Percentiles rank a stretch among this genome's conserved stretches.
Conservation (phyloP, 2,329 filamentous ascomycete species). For the Aaosphaeria pasadenensis region DNA sequence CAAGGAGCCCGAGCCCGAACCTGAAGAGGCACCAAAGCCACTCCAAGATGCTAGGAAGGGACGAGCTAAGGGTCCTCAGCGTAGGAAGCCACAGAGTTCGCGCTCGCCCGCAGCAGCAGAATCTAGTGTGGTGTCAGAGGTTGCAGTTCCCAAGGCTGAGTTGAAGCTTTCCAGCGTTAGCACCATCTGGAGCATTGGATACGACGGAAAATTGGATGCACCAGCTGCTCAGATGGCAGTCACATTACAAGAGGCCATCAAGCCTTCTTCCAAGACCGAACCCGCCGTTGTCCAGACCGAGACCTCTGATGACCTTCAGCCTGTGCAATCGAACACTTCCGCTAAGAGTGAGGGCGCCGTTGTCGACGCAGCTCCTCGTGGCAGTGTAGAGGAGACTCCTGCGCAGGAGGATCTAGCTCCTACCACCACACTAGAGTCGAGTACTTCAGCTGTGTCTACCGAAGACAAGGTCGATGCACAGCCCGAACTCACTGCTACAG, state of each 20-base stretch:
- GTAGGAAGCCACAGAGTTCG: conserved; percentile 64
- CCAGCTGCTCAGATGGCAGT: conserved; percentile 28
- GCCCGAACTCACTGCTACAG: neutral
- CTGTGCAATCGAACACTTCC: neutral
- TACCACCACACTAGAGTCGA: conserved; percentile 5
- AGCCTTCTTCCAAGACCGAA: conserved; percentile 1
- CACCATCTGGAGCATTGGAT: conserved; percentile 35
- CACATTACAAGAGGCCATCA: conserved; percentile 21
- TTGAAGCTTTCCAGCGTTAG: conserved; percentile 24
- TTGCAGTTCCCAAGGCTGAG: conserved; percentile 19
- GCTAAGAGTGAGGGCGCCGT: too few species aligned
- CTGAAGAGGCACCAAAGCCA: conserved; percentile 68
- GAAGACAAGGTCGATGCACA: neutral
- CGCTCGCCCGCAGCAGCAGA: conserved; percentile 45
- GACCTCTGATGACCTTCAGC: neutral
- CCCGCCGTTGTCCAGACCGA: neutral
- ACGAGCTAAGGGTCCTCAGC: conserved; percentile 80
- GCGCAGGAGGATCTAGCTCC: conserved; percentile 4
- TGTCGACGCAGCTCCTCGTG: too few species aligned
- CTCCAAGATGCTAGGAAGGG: conserved; percentile 86
- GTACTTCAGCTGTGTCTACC: neutral
- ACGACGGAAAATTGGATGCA: conserved; percentile 31
- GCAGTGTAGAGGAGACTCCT: neutral
- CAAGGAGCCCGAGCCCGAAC: conserved; percentile 62
- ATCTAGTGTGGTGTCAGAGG: conserved; percentile 38